These are phyloP conservation scores for Coffea canephora DNA, from an alignment of 257 asterid species.

Conservation along the genomic window DNA sequence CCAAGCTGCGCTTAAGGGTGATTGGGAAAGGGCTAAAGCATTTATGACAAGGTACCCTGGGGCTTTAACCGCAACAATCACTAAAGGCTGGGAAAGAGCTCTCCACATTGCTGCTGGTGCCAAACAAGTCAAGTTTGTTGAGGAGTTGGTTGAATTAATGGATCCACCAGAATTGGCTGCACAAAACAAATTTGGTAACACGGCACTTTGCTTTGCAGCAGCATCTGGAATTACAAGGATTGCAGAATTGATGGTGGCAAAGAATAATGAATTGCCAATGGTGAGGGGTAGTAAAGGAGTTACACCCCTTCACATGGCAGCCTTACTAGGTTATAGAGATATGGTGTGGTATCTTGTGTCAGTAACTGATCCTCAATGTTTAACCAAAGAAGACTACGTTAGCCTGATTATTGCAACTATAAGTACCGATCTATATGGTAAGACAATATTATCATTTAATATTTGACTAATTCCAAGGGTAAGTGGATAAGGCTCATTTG, in stretches of 20 bases:
- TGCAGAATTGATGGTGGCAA: conserved; percentile 33
- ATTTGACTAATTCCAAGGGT: background rate
- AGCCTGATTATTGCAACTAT: conserved; percentile 29
- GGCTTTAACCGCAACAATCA: conserved; percentile 30
- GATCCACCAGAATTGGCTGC: conserved; percentile 28
- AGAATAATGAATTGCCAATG: conserved; percentile 24
- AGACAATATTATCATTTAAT: background rate
- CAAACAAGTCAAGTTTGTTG: conserved; percentile 31
- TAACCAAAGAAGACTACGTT: conserved; percentile 30
- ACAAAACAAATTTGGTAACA: conserved; percentile 34
- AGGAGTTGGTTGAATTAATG: conserved; percentile 32
- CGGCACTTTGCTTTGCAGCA: conserved; percentile 43
- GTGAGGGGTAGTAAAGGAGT: conserved; percentile 42
- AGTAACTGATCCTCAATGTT: conserved; percentile 24
- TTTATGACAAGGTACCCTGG: conserved; percentile 17
- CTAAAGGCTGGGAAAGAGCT: conserved; percentile 35
- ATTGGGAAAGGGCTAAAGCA: conserved; percentile 31
- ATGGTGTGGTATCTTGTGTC: conserved; percentile 38
- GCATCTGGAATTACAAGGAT: conserved; percentile 33
- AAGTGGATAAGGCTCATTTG: background rate
- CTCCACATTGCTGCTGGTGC: conserved; percentile 44
- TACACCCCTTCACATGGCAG: conserved; percentile 40
- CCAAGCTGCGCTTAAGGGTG: conserved; percentile 37
- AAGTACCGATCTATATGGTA: conserved; percentile 34
- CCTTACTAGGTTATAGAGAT: conserved; percentile 32